phyloP scores from a whole-genome alignment of 306 rosid genomes.

The Glycine soja region DNA sequence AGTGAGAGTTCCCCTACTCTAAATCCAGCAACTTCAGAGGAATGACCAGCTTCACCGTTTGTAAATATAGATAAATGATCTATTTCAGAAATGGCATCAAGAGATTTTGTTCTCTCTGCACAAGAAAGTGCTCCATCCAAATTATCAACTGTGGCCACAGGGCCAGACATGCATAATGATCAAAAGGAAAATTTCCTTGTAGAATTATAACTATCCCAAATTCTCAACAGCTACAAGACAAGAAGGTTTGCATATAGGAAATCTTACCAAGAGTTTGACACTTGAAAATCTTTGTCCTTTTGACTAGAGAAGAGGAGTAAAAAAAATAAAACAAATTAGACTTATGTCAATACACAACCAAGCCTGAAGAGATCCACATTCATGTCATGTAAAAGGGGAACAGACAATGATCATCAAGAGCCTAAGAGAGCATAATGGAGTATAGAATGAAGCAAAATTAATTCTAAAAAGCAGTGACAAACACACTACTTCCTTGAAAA shows the following conservation, averaged over 20 bases:
- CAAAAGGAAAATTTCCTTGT: slow-evolving; percentile 58
- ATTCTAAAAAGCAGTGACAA: slow-evolving; percentile 15
- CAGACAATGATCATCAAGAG: slow-evolving; percentile 18
- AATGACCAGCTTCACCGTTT: slow-evolving; percentile 59
- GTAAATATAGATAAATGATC: slow-evolving; percentile 53
- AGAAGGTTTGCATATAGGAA: slow-evolving; percentile 50
- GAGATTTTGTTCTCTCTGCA: slow-evolving; percentile 86
- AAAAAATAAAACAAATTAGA: slow-evolving; percentile 45
- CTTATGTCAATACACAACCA: slow-evolving; percentile 24
- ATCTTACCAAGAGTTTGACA: slow-evolving; percentile 47
- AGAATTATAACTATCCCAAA: slow-evolving; percentile 49
- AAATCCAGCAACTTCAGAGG: slow-evolving; percentile 72
- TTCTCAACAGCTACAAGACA: slow-evolving; percentile 57
- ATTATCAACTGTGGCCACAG: slow-evolving; percentile 73
- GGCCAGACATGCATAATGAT: slow-evolving; percentile 98
- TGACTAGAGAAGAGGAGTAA: slow-evolving; percentile 38
- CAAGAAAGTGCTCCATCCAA: slow-evolving; percentile 62
- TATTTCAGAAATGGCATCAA: slow-evolving; percentile 59
- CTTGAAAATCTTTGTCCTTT: slow-evolving; percentile 55
- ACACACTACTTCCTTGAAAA: slow-evolving; percentile 1
- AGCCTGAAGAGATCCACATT: slow-evolving; percentile 36
- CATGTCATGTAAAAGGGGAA: slow-evolving; percentile 15
- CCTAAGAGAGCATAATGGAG: slow-evolving; percentile 35
- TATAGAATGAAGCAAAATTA: slow-evolving; percentile 30
- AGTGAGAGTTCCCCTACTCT: slow-evolving; percentile 76